Evolutionary conservation across 768 basidiomycete genomes (phyloP), one percentile per base, ranked within the genome.

Genomic region (Collybia sp.): DNA sequence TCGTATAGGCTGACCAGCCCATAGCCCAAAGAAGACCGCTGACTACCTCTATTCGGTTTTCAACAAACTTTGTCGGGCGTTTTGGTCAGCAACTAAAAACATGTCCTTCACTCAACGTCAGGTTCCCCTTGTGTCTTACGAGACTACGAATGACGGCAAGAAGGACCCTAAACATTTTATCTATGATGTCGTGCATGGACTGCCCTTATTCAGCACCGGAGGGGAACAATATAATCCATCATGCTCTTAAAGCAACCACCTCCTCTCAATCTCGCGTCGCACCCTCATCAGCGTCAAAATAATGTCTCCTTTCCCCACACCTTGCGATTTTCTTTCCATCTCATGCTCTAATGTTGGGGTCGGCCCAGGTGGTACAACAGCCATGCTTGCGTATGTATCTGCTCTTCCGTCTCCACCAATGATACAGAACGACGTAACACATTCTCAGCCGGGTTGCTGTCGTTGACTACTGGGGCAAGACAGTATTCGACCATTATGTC

Each of bases 311-410:
- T 53, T 66, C 47, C 65, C 64, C 16, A 54, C 66, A 35, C 54
- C 58, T 17, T 81, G 65, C 36, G 73, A 74, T 45, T 71, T 81
- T 51, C 60, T 85, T 36, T 74, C 81, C 6, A 60, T 89, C 36
- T 77, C 84, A 12, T 87, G 81, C 52, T 68, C 72, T 42, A 81
- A 80, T 51, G 83, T 89, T n/a, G 88, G 88, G 11, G 83, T 86
- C 32, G 87, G 87, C 20, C 82, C 85, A 13, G 87, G 88, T 2
- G 88, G 88, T 6, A 83, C 83, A 12, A 91, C 88, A 1, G 77
- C 82, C 33, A 85, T 91, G 82, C 70, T 91, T 31, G 88, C 87
- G 88, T 89, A 68, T 51, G 83, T 73, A 36, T 12, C 31, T 43
- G 44, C 30, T 45, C 18, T 32, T 42, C 35, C 19, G 38, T 19